Percentiles rank a stretch among this genome's conserved stretches.
These are phyloP conservation scores for Cercospora citrullina DNA, from an alignment of 2,329 filamentous ascomycete species.

Conservation along the genomic window DNA sequence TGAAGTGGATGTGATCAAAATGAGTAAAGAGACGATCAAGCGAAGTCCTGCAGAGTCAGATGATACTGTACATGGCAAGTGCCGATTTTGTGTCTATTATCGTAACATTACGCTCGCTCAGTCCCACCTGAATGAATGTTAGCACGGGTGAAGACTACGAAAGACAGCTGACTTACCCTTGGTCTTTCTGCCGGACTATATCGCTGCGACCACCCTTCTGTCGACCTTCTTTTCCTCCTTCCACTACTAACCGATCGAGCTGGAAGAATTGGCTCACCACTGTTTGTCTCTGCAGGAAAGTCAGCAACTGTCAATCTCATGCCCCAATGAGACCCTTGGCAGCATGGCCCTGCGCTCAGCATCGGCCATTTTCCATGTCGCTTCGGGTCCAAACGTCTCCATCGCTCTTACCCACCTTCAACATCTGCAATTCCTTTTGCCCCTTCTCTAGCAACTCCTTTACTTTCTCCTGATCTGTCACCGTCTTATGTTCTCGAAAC, in stretches of 20 bases:
- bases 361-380: neutral
- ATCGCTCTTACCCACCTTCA: slow-evolving; percentile 69
- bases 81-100: neutral
- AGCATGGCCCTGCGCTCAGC: neutral
- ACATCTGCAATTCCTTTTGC: slow-evolving; percentile 76
- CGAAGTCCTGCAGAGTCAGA: neutral
- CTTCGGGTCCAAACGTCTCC: neutral
- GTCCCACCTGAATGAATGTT: slow-evolving; percentile 3
- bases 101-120: neutral
- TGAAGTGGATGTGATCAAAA: slow-evolving; percentile 41
- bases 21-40: neutral
- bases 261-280: slow-evolving; percentile 94
- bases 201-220: slow-evolving; percentile 66
- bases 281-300: slow-evolving; percentile 75
- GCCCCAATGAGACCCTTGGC: neutral
- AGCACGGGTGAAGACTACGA: neutral
- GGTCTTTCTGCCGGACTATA: slow-evolving; percentile 75
- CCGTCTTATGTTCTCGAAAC: slow-evolving; percentile 76
- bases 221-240: slow-evolving; percentile 78
- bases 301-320: slow-evolving; percentile 39
- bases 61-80: neutral
- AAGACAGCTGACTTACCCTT: slow-evolving; percentile 58
- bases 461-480: slow-evolving; percentile 71
- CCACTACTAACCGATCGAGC: slow-evolving; percentile 85
- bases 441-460: slow-evolving; percentile 90